These are phyloP conservation scores for Epichloe uncinata DNA, from an alignment of 2,329 filamentous ascomycete genomes.

Conservation along the genomic window DNA sequence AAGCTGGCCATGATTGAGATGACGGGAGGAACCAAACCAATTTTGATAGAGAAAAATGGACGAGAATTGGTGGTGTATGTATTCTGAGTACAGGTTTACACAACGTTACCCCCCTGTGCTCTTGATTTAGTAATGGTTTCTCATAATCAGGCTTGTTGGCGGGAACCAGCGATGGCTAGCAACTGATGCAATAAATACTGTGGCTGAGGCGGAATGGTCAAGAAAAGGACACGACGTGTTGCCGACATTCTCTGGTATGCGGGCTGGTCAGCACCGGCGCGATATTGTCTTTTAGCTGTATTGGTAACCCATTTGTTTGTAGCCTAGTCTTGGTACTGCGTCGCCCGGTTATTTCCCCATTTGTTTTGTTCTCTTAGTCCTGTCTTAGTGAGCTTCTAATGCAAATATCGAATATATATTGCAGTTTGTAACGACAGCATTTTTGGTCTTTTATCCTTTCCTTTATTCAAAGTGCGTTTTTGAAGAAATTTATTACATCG, in stretches of 20 bases:
- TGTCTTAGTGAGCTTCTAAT: conserved; percentile 51
- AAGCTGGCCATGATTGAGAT: conserved; percentile 17
- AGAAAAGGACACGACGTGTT: conserved; percentile 5
- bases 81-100: conserved; percentile 3
- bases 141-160: neutral
- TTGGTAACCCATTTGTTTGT: conserved; percentile 17
- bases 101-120: conserved; percentile 1
- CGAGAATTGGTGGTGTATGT: conserved; percentile 9
- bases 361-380: conserved; percentile 31
- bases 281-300: conserved; percentile 12
- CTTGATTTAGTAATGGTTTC: conserved; percentile 3
- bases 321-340: conserved; percentile 11
- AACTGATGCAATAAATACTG: conserved; percentile 7
- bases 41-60: conserved; percentile 2
- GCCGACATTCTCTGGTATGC: conserved; percentile 10
- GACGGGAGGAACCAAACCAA: conserved; percentile 15
- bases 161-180: conserved; percentile 7
- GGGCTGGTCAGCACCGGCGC: conserved; percentile 4
- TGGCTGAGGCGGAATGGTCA: conserved; percentile 5
- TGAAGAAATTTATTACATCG: too few relatives aligned
- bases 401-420: conserved; percentile 43
- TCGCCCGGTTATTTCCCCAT: conserved; percentile 21
- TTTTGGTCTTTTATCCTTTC: neutral
- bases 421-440: neutral
- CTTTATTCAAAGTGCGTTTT: too few relatives aligned